Conservation (phyloP, 129 eudicot species). For the carrot (Daucus carota) region DH1_v3.0 NC_030383.2:45283501-45284000, state of each 20-base stretch:
- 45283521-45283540: not conserved
- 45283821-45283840: not conserved
- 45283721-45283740: not conserved
- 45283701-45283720: not conserved
- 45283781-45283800: not conserved
- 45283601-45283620: not conserved
- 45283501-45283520: not conserved
- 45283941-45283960: conserved; percentile 89
- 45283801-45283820: not conserved
- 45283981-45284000: conserved; percentile 74
- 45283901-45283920: conserved; percentile 49
- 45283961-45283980: conserved; percentile 60
- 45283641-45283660: too few relatives aligned
- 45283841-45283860: not conserved
- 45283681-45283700: too few relatives aligned
- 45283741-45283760: not conserved
- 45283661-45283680: not conserved
- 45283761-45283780: not conserved
- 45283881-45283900: not conserved
- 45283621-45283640: not conserved
- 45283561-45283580: not conserved
- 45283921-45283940: conserved; percentile 91
- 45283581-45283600: too few relatives aligned
- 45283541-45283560: not conserved
- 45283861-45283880: not conserved